Conservation (phyloP, 345 rosid genomes). For the Syzygium oleosum region DNA sequence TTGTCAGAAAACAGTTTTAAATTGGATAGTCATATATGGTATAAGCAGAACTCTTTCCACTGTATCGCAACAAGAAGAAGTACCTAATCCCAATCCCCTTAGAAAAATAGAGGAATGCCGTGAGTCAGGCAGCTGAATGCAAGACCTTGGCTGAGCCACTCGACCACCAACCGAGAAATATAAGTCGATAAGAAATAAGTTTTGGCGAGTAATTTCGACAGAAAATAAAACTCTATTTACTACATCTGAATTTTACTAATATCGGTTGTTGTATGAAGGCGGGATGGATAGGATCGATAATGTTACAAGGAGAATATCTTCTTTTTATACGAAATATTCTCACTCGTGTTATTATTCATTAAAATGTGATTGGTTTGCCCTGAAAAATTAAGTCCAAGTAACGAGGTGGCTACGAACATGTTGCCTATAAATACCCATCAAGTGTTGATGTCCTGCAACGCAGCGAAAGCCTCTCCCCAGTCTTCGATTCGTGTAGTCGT, state of each 20-base stretch:
- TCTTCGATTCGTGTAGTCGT: not conserved
- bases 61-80: no score
- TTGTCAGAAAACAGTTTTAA: no score
- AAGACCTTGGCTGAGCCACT: no score
- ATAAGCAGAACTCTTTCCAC: no score
- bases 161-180: no score
- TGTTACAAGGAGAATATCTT: not conserved
- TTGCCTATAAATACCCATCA: not conserved
- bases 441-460: not conserved
- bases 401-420: not conserved
- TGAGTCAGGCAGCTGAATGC: not conserved
- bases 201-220: no score
- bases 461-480: not conserved
- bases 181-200: no score
- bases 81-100: no score
- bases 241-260: not conserved
- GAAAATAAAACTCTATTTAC: not conserved
- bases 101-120: no score
- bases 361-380: not conserved
- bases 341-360: not conserved
- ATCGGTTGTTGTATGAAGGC: rapidly evolving
- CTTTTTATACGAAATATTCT: not conserved
- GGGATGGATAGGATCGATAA: not conserved
- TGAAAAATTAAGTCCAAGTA: not conserved
- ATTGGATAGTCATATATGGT: no score